Evolutionary conservation across 2,329 filamentous ascomycete species (phyloP).

Genomic region (Epichloe gansuensis): DNA sequence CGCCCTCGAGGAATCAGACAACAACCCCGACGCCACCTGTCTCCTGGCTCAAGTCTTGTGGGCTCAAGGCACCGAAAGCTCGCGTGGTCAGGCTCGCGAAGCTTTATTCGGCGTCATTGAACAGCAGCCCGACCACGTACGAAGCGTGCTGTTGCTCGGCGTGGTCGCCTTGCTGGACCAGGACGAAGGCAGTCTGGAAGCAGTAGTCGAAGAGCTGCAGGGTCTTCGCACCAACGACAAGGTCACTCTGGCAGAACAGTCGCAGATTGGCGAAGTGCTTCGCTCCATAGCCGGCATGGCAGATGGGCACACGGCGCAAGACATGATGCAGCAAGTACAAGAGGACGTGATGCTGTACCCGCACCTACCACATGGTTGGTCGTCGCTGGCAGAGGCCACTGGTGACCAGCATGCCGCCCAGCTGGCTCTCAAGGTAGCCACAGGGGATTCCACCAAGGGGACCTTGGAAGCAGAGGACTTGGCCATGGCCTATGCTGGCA

Average conservation of each 20-base stretch:
- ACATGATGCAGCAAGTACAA: slow-evolving; percentile 53
- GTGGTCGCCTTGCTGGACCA: slow-evolving; percentile 72
- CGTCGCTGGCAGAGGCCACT: slow-evolving; percentile 51
- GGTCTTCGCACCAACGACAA: slow-evolving; percentile 55
- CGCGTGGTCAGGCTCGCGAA: slow-evolving; percentile 63
- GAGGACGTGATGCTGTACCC: slow-evolving; percentile 73
- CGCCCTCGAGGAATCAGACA: slow-evolving; percentile 64
- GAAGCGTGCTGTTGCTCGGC: slow-evolving; percentile 68
- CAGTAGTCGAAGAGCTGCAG: slow-evolving; percentile 67
- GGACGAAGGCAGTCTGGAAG: slow-evolving; percentile 67
- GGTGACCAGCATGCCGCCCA: slow-evolving; percentile 47
- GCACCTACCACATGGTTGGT: slow-evolving; percentile 69
- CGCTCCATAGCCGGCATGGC: slow-evolving; percentile 57
- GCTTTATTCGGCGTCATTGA: slow-evolving; percentile 74
- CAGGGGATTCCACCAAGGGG: slow-evolving; percentile 57
- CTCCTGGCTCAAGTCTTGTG: slow-evolving; percentile 84
- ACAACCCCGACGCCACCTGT: slow-evolving; percentile 74
- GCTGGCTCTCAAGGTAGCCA: slow-evolving; percentile 73
- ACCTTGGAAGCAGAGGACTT: slow-evolving; percentile 57
- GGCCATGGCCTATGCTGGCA: slow-evolving; percentile 61
- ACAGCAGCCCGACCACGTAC: slow-evolving; percentile 60
- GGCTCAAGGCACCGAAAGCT: slow-evolving; percentile 68
- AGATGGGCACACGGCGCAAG: slow-evolving; percentile 33
- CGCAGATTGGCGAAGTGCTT: slow-evolving; percentile 61
- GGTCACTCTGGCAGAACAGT: slow-evolving; percentile 50